These are phyloP conservation scores for Botrytis squamosa DNA, from an alignment of 2,329 filamentous ascomycete species.

Conservation along the genomic window DNA sequence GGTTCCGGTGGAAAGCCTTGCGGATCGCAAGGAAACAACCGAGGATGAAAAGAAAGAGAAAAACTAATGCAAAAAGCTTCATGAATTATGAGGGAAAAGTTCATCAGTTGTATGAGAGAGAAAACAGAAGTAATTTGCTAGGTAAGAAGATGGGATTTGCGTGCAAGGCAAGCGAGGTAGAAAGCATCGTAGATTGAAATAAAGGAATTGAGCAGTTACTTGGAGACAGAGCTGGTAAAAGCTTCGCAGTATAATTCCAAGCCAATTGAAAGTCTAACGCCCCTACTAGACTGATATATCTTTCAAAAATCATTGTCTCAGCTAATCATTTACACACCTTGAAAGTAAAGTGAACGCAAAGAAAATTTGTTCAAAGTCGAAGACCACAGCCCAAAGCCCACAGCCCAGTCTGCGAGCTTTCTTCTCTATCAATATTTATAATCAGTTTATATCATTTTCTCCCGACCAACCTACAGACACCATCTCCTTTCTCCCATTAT, in stretches of 20 bases:
- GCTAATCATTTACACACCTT: not conserved
- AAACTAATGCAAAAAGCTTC: not conserved
- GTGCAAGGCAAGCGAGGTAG: not conserved
- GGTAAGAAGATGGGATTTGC: not conserved
- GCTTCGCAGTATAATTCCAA: not conserved
- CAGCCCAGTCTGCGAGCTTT: not conserved
- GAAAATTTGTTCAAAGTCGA: not conserved
- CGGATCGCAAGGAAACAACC: not conserved
- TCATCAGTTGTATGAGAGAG: not conserved
- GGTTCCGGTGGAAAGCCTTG: not conserved
- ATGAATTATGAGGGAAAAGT: not conserved
- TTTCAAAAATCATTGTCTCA: not conserved
- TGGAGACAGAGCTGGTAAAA: not conserved
- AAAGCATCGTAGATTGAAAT: not conserved
- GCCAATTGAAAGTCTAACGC: not conserved
- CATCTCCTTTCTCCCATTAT: not conserved
- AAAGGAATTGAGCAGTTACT: not conserved
- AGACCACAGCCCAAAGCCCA: not conserved
- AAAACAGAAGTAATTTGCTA: not conserved
- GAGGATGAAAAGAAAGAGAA: not conserved
- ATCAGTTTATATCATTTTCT: rapidly evolving
- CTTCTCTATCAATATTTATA: not conserved
- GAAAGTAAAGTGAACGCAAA: not conserved
- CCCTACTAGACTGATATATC: not conserved
- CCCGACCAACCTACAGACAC: too few relatives aligned